Base-by-base conservation (phyloP, 2,329 filamentous ascomycete genomes). In the Tolypocladium ovalisporum region DNA sequence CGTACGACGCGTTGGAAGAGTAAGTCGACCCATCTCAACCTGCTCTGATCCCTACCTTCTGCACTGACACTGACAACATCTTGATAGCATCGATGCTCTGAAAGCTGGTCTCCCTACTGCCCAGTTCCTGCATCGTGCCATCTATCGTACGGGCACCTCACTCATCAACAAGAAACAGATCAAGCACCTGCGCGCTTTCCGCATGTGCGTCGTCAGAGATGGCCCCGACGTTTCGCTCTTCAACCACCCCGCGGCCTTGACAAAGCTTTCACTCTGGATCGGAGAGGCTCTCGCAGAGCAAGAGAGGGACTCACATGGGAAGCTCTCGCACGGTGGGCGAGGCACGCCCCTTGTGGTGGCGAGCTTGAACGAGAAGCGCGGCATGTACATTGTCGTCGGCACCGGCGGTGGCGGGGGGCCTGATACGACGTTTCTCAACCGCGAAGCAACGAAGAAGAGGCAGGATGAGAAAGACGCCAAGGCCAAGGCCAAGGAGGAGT, bases 171-270 rank as follows among this genome's bases (percentile, higher is more conserved):
- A 99, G 75, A 87, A 89, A 58, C 92, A 97, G 66, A 96, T 99
- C 68, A 89, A 90, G 40, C 91, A 97, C 70, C 78, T 99, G 19
- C 85, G 90, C 53, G 89, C 93, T 0, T 99, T 97, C 71, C 89
- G 94, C 54, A 91, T 99, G 80, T 95, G 89, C 37, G 88, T 97
- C 4, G 91, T 99, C 64, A 96, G 95, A 69, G 94, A 97, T 67
- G 91, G 93, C 0, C 90, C 92, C 0, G 94, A 97, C 65, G 88
- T 96, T 0, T 75, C 82, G n/a, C 80, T 97, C 13, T 99, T 99
- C 73, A 91, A 87, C 1, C 93, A 97, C 67, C 92, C 94, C 0
- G 90, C 92, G 7, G 94, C 94, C 1, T 76, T 99, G 29, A 96
- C 92, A 2, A 97, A 97, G 71, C 81, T 99, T 17, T 92, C 93